These are phyloP conservation scores for Picochlorum sp. DNA, from an alignment of 139 green algal genomes.

Conservation along the genomic window DNA sequence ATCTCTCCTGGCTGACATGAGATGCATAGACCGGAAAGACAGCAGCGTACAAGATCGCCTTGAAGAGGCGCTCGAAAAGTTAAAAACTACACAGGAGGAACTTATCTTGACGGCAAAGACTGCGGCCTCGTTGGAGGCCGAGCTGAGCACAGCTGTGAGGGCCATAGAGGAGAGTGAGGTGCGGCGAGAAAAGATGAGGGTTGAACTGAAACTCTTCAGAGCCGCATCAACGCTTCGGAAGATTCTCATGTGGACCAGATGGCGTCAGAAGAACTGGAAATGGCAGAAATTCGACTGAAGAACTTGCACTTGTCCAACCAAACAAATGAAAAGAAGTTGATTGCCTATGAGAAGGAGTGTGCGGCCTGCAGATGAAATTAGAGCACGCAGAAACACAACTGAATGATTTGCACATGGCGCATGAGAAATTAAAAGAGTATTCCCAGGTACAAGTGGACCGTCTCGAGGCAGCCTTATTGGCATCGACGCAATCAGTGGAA, in stretches of 20 bases:
- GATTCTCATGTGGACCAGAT: constrained; percentile 3
- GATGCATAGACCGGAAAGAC: not conserved
- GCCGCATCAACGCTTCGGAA: not conserved
- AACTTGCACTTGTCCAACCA: constrained; percentile 13
- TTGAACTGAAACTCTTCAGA: not conserved
- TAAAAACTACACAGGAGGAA: constrained; percentile 19
- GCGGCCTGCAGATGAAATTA: not conserved
- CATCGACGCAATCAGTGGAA: constrained; percentile 7
- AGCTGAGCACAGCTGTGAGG: not conserved
- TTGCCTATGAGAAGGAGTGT: not conserved
- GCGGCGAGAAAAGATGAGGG: constrained; percentile 8
- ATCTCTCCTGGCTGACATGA: constrained; percentile 12
- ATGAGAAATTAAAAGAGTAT: not conserved
- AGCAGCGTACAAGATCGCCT: constrained; percentile 7
- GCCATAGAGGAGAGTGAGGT: constrained; percentile 5
- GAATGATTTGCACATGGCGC: not conserved
- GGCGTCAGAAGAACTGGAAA: constrained; percentile 1
- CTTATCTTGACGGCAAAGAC: constrained; percentile 17
- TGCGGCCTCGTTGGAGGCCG: constrained; percentile 16
- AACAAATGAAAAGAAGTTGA: not conserved
- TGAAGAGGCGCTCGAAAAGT: constrained; percentile 18
- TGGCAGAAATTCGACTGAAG: constrained; percentile 25
- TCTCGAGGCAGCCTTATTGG: not conserved
- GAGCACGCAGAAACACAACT: not conserved
- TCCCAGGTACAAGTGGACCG: not conserved